Evolutionary conservation across 345 rosid genomes (phyloP), one percentile per base, ranked within the genome.

Genomic region (Gossypium longicalyx): DNA sequence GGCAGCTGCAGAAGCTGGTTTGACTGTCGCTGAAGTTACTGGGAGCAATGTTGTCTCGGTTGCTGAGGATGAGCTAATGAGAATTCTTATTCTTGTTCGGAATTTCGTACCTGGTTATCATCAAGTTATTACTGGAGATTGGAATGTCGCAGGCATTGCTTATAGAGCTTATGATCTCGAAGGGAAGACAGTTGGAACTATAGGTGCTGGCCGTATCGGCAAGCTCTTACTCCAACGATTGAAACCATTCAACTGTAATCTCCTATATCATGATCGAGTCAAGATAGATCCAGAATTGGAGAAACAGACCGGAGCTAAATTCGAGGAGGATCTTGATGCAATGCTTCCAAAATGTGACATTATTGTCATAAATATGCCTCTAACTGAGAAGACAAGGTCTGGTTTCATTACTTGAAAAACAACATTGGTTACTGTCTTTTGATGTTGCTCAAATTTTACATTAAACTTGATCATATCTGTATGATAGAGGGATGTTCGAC

Each of bases 21-120:
- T 92, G 60, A 94, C 98, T 5, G 98, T 92, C 15, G 97, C 96
- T 17, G 96, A 94, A 81, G 97, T 94, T 76, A 94, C 98, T 0
- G 97, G 98, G 74, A 92, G 98, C 91, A 94, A 94, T 74, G 83
- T 77, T 13, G 98, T 94, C 53, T 92, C 97, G 0, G 97, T 95
- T 71, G 98, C 99, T 6, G 98, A 95, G 82, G 97, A 94, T 2
- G 98, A 94, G 80, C 95, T 94, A 67, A 94, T 92, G 98, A 89
- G 99, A 77, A 87, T 94, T 80, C 85, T 95, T 25, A 91, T 95
- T 77, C 96, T 95, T 22, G 85, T 93, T 78, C 83, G 96, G 8
- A 95, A 95, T 77, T 95, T 95, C 75, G 12, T 95, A n/a, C 94
- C 99, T 56, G 97, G 99, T 57, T 45, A 92, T 67, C 89, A 89